phyloP scores from a whole-genome alignment of 2,329 filamentous ascomycete genomes.

The Apiospora rasikravindrae region DNA sequence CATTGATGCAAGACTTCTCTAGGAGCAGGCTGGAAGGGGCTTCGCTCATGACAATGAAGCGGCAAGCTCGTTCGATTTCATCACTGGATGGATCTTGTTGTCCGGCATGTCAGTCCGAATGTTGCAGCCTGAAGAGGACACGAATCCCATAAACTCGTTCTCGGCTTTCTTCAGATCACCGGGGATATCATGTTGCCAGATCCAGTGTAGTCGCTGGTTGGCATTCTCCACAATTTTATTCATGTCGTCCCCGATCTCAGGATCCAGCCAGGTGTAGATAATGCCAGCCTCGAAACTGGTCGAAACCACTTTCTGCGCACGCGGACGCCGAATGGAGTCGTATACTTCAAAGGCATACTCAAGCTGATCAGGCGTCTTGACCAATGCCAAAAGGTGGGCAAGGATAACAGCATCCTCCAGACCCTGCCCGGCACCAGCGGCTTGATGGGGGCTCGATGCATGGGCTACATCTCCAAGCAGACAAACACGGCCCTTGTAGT shows the following conservation, averaged over 20 bases:
- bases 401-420: slow-evolving; percentile 36
- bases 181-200: slow-evolving; percentile 39
- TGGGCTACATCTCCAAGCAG: slow-evolving; percentile 37
- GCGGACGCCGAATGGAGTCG: slow-evolving; percentile 36
- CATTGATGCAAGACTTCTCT: neutral
- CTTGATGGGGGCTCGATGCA: slow-evolving; percentile 34
- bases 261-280: slow-evolving; percentile 35
- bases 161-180: slow-evolving; percentile 34
- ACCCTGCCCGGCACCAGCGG: slow-evolving; percentile 35
- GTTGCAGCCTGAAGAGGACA: slow-evolving; percentile 16
- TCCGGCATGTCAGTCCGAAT: slow-evolving; percentile 20
- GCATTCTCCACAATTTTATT: slow-evolving; percentile 37
- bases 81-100: slow-evolving; percentile 20
- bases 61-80: slow-evolving; percentile 17
- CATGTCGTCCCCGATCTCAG: slow-evolving; percentile 36
- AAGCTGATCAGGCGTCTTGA: slow-evolving; percentile 28
- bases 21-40: neutral
- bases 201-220: slow-evolving; percentile 38
- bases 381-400: slow-evolving; percentile 31
- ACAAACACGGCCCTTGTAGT: slow-evolving; percentile 31
- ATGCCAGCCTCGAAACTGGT: slow-evolving; percentile 38
- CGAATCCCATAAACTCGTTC: slow-evolving; percentile 27
- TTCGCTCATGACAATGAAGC: neutral
- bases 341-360: slow-evolving; percentile 34
- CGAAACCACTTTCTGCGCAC: slow-evolving; percentile 37